Percentiles rank a stretch among this genome's conserved stretches.
phyloP scores from a whole-genome alignment of 2,329 filamentous ascomycete genomes.

The Thelonectria blattea region DNA sequence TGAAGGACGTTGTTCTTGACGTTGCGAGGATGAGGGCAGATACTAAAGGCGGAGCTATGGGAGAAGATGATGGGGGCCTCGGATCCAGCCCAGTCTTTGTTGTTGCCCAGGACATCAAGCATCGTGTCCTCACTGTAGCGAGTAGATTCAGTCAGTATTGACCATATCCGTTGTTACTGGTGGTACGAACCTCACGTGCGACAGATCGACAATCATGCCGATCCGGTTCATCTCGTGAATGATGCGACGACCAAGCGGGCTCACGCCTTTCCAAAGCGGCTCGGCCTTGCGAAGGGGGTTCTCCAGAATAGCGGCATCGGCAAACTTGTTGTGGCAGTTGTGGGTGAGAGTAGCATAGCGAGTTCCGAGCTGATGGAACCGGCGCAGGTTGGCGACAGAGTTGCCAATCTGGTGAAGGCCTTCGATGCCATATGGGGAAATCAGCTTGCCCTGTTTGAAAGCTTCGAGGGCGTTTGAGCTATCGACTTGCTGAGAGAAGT shows the following conservation, averaged over 20 bases:
- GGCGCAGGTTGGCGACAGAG: conserved; percentile 74
- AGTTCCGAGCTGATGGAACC: conserved; percentile 79
- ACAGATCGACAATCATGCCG: conserved; percentile 91
- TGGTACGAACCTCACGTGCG: conserved; percentile 63
- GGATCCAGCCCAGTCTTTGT: conserved; percentile 71
- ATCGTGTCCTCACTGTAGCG: conserved; percentile 74
- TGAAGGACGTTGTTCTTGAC: conserved; percentile 84
- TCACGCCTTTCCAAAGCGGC: conserved; percentile 75
- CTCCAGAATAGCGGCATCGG: conserved; percentile 78
- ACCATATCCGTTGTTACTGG: too few species aligned
- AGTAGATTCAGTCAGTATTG: conserved; percentile 7
- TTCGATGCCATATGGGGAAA: conserved; percentile 82
- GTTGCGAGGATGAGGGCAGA: conserved; percentile 90
- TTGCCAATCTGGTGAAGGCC: conserved; percentile 95
- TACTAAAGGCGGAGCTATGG: conserved; percentile 79
- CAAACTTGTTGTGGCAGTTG: conserved; percentile 91
- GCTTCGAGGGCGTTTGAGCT: conserved; percentile 66
- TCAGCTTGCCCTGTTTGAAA: conserved; percentile 67
- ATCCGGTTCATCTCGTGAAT: conserved; percentile 92
- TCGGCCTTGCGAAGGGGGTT: conserved; percentile 56
- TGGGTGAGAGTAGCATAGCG: conserved; percentile 90
- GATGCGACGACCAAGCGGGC: conserved; percentile 69
- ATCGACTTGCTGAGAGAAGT: conserved; percentile 70
- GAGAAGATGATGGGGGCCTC: conserved; percentile 86
- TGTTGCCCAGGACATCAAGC: conserved; percentile 76